These are phyloP conservation scores for Trypanosoma avium DNA, from an alignment of 208 protist genomes.

Conservation along the genomic window DNA sequence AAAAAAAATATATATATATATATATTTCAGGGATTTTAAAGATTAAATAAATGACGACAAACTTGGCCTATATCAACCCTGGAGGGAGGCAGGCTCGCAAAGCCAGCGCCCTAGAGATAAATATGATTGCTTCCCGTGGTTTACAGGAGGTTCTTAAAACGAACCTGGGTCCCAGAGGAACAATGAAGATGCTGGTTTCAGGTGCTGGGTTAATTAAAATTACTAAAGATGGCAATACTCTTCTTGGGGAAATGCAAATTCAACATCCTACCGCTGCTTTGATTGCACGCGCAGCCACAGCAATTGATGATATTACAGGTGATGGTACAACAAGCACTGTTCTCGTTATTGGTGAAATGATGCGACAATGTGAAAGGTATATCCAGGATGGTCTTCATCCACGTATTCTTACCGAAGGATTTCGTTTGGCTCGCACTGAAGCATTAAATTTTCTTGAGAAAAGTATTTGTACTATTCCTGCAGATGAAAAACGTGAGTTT, in stretches of 20 bases:
- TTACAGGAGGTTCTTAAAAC: constrained; percentile 98
- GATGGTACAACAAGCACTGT: constrained; percentile 99
- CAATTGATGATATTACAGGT: constrained; percentile 99
- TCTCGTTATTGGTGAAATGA: constrained; percentile 99
- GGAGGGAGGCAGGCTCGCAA: constrained; percentile 82
- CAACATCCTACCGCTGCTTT: constrained; percentile 99
- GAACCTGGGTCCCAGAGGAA: constrained; percentile 99
- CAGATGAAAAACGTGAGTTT: constrained; percentile 84
- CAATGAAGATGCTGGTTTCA: constrained; percentile 99
- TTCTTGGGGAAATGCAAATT: constrained; percentile 99
- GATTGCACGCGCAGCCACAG: constrained; percentile 99
- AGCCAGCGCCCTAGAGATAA: constrained; percentile 95
- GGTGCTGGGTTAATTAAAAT: constrained; percentile 99
- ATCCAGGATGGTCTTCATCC: constrained; percentile 99
- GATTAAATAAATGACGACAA: constrained; percentile 35
- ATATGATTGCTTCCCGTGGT: constrained; percentile 98
- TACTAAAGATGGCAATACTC: constrained; percentile 99
- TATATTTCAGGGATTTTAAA: constrained; percentile 5
- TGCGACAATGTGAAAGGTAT: constrained; percentile 98
- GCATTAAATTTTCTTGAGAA: constrained; percentile 90
- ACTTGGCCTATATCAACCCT: constrained; percentile 91
- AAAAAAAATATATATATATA: too few species aligned
- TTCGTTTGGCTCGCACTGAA: constrained; percentile 95
- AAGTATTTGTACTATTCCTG: constrained; percentile 70
- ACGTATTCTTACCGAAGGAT: constrained; percentile 97